A percentile compares a stretch with the other conserved stretches of the same genome.
These are phyloP conservation scores for Nicotiana otophora DNA, from an alignment of 257 asterid species.

Conservation along the genomic window DNA sequence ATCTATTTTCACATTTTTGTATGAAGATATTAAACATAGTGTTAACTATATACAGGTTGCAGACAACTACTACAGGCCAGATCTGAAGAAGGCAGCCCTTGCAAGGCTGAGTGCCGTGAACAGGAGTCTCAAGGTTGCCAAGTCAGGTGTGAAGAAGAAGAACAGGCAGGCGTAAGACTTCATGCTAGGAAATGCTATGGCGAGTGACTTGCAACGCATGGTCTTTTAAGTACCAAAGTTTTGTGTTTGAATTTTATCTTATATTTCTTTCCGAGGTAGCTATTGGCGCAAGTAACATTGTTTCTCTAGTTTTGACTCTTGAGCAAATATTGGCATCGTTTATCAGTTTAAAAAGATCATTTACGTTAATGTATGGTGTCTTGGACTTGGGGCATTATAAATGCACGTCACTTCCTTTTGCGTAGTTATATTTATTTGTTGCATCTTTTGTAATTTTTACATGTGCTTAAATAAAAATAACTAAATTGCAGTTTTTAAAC, in stretches of 20 bases:
- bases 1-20: neutral
- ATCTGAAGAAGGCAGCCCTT: constrained; percentile 87
- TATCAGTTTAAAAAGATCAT: neutral
- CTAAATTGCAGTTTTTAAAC: neutral
- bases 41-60: constrained; percentile 46
- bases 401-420: neutral
- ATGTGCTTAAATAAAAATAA: neutral
- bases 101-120: constrained; percentile 75
- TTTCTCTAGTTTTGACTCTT: neutral
- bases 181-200: constrained; percentile 10
- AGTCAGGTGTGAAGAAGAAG: constrained; percentile 89
- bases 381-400: neutral
- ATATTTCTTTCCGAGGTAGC: neutral
- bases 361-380: neutral
- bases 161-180: constrained; percentile 50
- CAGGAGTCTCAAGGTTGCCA: constrained; percentile 89
- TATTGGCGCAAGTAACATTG: neutral
- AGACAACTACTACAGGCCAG: constrained; percentile 83
- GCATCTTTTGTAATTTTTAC: neutral
- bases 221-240: neutral
- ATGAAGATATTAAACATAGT: neutral
- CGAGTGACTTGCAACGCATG: neutral
- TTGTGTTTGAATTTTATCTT: neutral
- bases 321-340: neutral
- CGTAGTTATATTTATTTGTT: neutral